A percentile compares a stretch with the other conserved stretches of the same genome.
Conservation (phyloP, 1,139 yeast species). For the Torulaspora pretoriensis region DNA sequence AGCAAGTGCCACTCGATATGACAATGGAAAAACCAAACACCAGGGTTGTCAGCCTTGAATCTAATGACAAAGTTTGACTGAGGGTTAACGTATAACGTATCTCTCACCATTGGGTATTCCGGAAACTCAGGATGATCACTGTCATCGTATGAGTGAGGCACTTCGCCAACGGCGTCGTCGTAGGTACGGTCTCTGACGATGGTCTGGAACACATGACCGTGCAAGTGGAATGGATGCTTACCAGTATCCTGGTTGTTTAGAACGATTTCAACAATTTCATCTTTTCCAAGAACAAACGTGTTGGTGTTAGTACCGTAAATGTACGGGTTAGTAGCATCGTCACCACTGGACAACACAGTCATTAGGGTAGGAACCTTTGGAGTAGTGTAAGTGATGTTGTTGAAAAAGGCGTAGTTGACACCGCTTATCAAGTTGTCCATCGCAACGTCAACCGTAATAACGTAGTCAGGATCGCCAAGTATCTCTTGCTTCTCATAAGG, state of each 20-base stretch:
- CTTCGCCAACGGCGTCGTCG: constrained; percentile 44
- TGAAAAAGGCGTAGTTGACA: constrained; percentile 85
- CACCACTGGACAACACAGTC: constrained; percentile 71
- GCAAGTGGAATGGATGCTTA: constrained; percentile 84
- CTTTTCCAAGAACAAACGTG: constrained; percentile 63
- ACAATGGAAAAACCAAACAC: constrained; percentile 93
- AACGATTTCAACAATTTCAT: constrained; percentile 63
- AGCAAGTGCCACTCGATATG: constrained; percentile 92
- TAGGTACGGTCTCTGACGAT: constrained; percentile 51
- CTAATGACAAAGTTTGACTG: constrained; percentile 68
- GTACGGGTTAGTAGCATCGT: constrained; percentile 48
- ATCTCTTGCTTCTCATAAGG: constrained; percentile 53
- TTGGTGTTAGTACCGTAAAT: constrained; percentile 82
- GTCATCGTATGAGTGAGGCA: constrained; percentile 48
- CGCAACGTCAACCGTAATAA: constrained; percentile 58
- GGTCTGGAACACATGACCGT: constrained; percentile 75
- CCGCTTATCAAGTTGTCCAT: constrained; percentile 84
- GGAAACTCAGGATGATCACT: constrained; percentile 53
- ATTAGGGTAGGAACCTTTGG: constrained; percentile 82
- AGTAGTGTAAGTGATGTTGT: constrained; percentile 66
- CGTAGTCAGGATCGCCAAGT: constrained; percentile 62
- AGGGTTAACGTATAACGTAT: constrained; percentile 60
- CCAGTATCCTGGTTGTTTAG: constrained; percentile 72
- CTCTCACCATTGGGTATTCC: constrained; percentile 64
- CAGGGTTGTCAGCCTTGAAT: constrained; percentile 79